Evolutionary conservation across 2,329 filamentous ascomycete species (phyloP), one percentile per base, ranked within the genome.

Genomic region (Canariomyces notabilis): DNA sequence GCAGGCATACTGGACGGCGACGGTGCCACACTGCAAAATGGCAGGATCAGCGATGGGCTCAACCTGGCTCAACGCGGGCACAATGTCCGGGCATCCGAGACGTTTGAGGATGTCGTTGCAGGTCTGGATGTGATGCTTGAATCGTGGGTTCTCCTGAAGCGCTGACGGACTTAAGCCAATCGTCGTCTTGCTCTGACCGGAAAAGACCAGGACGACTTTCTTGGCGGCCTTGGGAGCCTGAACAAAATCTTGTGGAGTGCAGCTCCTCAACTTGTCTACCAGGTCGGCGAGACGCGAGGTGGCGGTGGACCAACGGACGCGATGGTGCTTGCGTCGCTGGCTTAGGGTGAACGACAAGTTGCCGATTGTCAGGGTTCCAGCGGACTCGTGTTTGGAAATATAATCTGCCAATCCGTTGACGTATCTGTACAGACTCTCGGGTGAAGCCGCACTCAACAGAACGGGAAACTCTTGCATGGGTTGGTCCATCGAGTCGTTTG

Each of bases 1-100:
- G 5, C 39, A 63, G 0, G 67, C 50, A 40, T 68, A 69, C 54
- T 71, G 66, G 5, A 67, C 49, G 2, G 69, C 60, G n/a, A 74
- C 67, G 0, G 74, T 56, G 7, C 45, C 55, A 0, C 65, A 55
- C 44, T 75, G 73, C 1, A 75, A 56, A 4, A 45, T 39, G 1
- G 63, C 58, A 0, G 47, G 37, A 40, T 65, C 58, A 0, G 36
- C 8, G 9, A 64, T 48, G 0, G 60, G 56, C 0, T 48, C 22
- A 0, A 37, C 33, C 15, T 57, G 26, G 44, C 68, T 68, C 14
- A 70, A 59, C 4, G 22, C 48, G 0, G 66, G 66, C 32, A 50
- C 61, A 19, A 70, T 62, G 42, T 56, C 58, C 0, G 18, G 45
- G 1, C 49, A 12, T 0, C 64, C 64, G 0, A 59, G 42, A 0